These are phyloP conservation scores for Dunaliella primolecta DNA, from an alignment of 139 green algal species.

Conservation along the genomic window DNA sequence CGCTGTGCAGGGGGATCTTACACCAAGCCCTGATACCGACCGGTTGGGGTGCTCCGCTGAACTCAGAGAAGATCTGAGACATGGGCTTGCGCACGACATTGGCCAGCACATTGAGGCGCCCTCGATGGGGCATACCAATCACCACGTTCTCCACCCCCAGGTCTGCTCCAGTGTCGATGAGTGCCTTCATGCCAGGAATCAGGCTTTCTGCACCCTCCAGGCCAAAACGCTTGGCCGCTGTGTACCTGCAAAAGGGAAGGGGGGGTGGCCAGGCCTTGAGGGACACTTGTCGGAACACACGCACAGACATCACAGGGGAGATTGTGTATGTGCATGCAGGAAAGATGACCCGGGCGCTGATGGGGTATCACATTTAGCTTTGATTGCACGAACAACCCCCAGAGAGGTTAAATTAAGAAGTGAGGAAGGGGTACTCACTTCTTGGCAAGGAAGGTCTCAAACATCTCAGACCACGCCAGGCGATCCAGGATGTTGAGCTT, in stretches of 20 bases:
- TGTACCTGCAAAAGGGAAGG: too few species aligned
- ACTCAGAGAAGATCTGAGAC: slow-evolving; percentile 95
- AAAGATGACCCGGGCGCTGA: too few species aligned
- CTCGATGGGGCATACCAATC: slow-evolving; percentile 90
- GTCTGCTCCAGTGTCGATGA: slow-evolving; percentile 91
- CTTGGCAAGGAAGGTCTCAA: slow-evolving; percentile 95
- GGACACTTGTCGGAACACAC: too few species aligned
- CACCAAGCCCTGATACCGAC: too few species aligned
- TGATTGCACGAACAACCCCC: too few species aligned
- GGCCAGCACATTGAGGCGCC: slow-evolving; percentile 94
- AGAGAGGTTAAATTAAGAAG: too few species aligned
- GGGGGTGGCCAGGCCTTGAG: too few species aligned
- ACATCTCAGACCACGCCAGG: slow-evolving; percentile 91
- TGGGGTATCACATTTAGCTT: too few species aligned
- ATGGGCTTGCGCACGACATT: slow-evolving; percentile 99
- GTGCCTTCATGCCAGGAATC: slow-evolving; percentile 93
- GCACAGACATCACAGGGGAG: too few species aligned
- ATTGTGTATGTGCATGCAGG: too few species aligned
- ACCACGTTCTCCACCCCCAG: slow-evolving; percentile 81
- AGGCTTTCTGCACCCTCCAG: slow-evolving; percentile 92
- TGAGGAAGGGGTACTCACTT: too few species aligned
- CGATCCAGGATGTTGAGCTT: slow-evolving; percentile 90
- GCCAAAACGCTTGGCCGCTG: slow-evolving; percentile 86
- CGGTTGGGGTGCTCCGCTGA: slow-evolving; percentile 61
- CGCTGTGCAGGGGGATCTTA: too few species aligned